phyloP scores from a whole-genome alignment of 1,284 basidiomycete species.

The Neolentinus lepideus region DNA sequence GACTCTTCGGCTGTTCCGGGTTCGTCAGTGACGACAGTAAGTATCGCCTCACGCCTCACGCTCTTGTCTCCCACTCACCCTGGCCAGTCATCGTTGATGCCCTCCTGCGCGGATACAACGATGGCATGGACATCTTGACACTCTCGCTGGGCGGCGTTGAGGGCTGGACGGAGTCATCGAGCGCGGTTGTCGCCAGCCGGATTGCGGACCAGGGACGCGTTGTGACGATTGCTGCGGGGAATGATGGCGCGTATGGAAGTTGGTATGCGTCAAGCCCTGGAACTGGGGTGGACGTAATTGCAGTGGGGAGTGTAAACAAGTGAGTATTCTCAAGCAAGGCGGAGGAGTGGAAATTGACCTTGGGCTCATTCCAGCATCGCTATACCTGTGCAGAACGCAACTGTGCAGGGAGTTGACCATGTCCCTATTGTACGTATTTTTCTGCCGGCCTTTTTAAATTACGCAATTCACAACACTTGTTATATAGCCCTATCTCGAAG shows the following conservation, averaged over 20 bases:
- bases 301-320: constrained; percentile 44
- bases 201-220: constrained; percentile 43
- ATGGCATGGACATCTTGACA: constrained; percentile 54
- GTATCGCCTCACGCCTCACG: constrained; percentile 5
- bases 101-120: constrained; percentile 35
- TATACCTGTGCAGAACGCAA: constrained; percentile 31
- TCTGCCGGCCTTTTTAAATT: background rate
- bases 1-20: constrained; percentile 43
- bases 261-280: constrained; percentile 44
- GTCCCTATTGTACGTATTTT: constrained; percentile 23
- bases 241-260: constrained; percentile 34
- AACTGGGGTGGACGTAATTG: constrained; percentile 41
- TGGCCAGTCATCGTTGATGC: constrained; percentile 40
- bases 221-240: constrained; percentile 44
- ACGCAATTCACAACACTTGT: background rate
- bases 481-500: constrained; percentile 26
- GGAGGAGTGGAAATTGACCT: background rate
- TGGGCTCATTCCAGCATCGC: constrained; percentile 22
- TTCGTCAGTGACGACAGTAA: constrained; percentile 36
- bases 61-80: constrained; percentile 2
- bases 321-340: constrained; percentile 8
- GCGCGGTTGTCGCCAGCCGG: constrained; percentile 46
- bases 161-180: constrained; percentile 50
- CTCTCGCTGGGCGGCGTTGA: constrained; percentile 55
- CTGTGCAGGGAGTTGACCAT: constrained; percentile 30